Evolutionary conservation across 805 yeast species (phyloP).

Genomic region (Saccharomycopsis schoenii): DNA sequence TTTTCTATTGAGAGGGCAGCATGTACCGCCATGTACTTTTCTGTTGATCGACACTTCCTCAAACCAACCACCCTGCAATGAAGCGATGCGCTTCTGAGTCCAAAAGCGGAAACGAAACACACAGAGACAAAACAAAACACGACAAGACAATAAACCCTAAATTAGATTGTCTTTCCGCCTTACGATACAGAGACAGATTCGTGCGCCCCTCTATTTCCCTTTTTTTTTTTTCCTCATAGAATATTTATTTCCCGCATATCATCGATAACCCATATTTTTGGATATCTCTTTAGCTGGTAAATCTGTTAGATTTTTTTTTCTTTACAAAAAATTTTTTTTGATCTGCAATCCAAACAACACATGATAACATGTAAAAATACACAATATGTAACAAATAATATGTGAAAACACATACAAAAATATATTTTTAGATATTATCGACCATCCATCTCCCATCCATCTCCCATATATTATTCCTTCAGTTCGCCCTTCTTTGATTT

Average conservation of each 20-base stretch:
- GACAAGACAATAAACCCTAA: not conserved
- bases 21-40: no score
- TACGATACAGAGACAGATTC: not conserved
- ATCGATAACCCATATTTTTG: not conserved
- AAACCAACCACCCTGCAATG: no score
- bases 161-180: not conserved
- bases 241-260: not conserved
- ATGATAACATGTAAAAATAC: not conserved
- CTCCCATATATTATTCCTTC: not conserved
- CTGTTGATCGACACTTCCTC: no score
- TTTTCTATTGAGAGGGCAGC: no score
- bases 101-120: not conserved
- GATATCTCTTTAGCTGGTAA: not conserved
- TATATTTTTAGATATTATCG: not conserved
- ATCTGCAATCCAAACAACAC: not conserved
- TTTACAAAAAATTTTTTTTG: not conserved
- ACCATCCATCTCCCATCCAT: not conserved
- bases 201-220: not conserved
- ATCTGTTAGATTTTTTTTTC: not conserved
- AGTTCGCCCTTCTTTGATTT: not conserved
- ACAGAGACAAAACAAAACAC: not conserved
- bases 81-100: not conserved
- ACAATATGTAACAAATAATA: no score
- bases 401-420: not conserved
- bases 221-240: not conserved